phyloP scores from a whole-genome alignment of 805 yeast species.

The Yamadazyma insecticola region DNA sequence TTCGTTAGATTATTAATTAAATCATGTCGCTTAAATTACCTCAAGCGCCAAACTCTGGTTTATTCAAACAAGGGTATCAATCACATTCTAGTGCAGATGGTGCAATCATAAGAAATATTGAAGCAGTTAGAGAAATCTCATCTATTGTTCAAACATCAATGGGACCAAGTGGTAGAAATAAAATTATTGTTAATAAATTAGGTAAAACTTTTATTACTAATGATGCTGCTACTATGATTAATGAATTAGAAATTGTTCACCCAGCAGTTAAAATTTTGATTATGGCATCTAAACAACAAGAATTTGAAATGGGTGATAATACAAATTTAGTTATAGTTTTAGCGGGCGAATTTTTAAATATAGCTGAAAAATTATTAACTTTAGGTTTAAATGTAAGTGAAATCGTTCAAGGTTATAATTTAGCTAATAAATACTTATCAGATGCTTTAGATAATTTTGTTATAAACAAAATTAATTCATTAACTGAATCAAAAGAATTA shows the following conservation, averaged over 20 bases:
- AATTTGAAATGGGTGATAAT: conserved; percentile 94
- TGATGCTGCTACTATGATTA: conserved; percentile 97
- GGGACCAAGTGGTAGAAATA: conserved; percentile 97
- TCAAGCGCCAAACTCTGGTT: conserved; percentile 86
- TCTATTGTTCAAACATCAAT: conserved; percentile 88
- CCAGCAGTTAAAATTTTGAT: conserved; percentile 95
- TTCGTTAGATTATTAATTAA: neutral
- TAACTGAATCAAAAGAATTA: conserved; percentile 51
- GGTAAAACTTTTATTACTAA: conserved; percentile 87
- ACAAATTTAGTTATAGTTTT: conserved; percentile 87
- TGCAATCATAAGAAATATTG: conserved; percentile 86
- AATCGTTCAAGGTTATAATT: conserved; percentile 85
- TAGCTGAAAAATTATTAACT: conserved; percentile 79
- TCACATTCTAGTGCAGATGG: conserved; percentile 88
- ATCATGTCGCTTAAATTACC: conserved; percentile 95
- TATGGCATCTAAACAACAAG: conserved; percentile 97
- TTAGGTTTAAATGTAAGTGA: conserved; percentile 90
- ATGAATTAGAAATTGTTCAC: conserved; percentile 90
- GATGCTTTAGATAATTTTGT: conserved; percentile 63
- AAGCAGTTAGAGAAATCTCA: conserved; percentile 91
- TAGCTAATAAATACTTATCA: conserved; percentile 75
- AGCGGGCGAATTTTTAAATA: conserved; percentile 87
- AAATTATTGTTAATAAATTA: conserved; percentile 85
- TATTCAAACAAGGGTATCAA: conserved; percentile 94
- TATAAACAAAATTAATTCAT: conserved; percentile 57